Conservation (phyloP, 176 grass and related monocot genomes). For the Avena insularis region DNA sequence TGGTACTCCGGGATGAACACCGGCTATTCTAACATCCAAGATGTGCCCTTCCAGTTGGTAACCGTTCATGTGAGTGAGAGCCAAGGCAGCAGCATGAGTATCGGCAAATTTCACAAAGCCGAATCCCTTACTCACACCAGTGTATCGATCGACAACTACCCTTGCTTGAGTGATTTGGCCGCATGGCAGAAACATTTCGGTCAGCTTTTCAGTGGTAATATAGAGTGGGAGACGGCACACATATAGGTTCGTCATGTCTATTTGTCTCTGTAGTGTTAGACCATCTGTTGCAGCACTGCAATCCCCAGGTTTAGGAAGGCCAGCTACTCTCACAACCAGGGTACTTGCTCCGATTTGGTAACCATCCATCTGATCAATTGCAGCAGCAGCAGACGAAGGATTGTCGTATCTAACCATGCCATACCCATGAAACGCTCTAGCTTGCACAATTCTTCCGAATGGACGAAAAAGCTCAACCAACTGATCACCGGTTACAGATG, state of each 20-base stretch:
- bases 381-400: conserved; percentile 49
- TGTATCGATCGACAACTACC: conserved; percentile 57
- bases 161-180: conserved; percentile 67
- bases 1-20: conserved; percentile 41
- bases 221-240: conserved; percentile 55
- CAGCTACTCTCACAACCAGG: conserved; percentile 56
- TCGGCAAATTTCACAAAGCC: conserved; percentile 74
- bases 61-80: conserved; percentile 56
- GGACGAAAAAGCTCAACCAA: conserved; percentile 64
- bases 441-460: conserved; percentile 67
- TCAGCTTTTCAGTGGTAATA: conserved; percentile 53
- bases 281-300: conserved; percentile 24
- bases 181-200: conserved; percentile 58
- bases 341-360: conserved; percentile 67
- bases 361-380: conserved; percentile 61
- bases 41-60: conserved; percentile 56
- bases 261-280: conserved; percentile 28
- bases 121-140: conserved; percentile 72
- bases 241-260: conserved; percentile 67
- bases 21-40: conserved; percentile 52
- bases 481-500: conserved; percentile 45
- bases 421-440: conserved; percentile 51
- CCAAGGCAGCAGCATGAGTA: conserved; percentile 51
- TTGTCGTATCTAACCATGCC: conserved; percentile 67
- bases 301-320: conserved; percentile 21